Base-by-base conservation (phyloP, 495 filamentous ascomycete genomes). In the Parmelia sp. region DNA sequence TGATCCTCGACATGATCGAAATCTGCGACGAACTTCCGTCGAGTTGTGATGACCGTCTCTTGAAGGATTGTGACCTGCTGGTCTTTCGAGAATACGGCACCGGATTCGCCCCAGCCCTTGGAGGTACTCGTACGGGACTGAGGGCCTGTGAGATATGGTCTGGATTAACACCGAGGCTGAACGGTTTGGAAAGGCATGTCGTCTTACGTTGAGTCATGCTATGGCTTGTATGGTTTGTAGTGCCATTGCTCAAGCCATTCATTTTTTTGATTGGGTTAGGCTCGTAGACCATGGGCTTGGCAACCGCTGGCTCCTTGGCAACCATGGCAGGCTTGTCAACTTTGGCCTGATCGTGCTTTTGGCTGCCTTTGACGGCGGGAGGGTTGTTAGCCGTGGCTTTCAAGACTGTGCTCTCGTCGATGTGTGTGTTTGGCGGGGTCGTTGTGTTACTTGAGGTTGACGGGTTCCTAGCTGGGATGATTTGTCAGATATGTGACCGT, bases 61-160 rank as follows among this genome's bases (percentile, higher is more conserved):
- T 65, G 51, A 25, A 71, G 57, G 15, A 69, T 29, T n/a, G 62
- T 69, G 31, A 70, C 40, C 21, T 69, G 66, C 44, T 68, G 61
- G 25, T 69, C 62, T 53, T 42, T 61, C 4, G 57, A 59, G 36
- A 60, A 62, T 7, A 44, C 21, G 25, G 55, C n/a, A 27, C 25
- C 44, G 15, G 58, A 57, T 23, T 57, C 62, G n/a, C 63, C 61
- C 44, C 49, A 45, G 31, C 62, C 29, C 19, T 23, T 59, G 40
- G 42, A 58, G 21, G 42, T 64, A 29, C 42, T 45, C 19, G 56
- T 64, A 31, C 36, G 42, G 23, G 40, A 17, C n/a, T 59, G 40
- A 12, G 55, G 58, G 14, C 42, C 62, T 64, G 23, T 3, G 21
- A 6, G 12, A 47, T 15, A 17, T 21, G 6, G 29, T 23, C 4